phyloP scores from a whole-genome alignment of 2,329 filamentous ascomycete species.

The Alternaria brassicicola region DNA sequence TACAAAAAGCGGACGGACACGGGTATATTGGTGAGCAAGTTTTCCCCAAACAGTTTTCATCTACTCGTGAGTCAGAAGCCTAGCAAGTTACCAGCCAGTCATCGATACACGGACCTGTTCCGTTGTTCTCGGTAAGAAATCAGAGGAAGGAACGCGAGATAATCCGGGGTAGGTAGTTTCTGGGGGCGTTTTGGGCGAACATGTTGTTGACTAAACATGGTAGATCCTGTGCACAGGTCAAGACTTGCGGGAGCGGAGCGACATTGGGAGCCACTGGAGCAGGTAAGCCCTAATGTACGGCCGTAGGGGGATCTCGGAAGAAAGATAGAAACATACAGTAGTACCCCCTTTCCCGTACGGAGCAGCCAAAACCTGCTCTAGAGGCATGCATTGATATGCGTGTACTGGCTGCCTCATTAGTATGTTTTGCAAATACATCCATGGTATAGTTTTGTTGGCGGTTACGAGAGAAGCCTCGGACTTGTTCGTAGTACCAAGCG shows the following conservation, averaged over 20 bases:
- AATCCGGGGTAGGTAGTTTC: neutral
- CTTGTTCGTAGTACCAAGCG: neutral
- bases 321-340: neutral
- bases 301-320: neutral
- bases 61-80: neutral
- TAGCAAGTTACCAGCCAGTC: neutral
- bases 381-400: neutral
- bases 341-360: neutral
- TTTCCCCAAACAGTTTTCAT: neutral
- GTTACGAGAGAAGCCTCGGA: neutral
- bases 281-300: neutral
- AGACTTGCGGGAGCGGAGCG: neutral
- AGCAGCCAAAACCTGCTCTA: neutral
- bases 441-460: neutral
- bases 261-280: neutral
- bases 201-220: neutral
- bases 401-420: neutral
- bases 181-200: neutral
- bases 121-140: neutral
- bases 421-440: no score
- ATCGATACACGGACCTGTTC: neutral
- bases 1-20: neutral
- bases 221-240: neutral
- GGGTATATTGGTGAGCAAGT: neutral
- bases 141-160: neutral